Evolutionary conservation across 2,329 filamentous ascomycete species (phyloP), one percentile per base, ranked within the genome.

Genomic region (Clarireedia paspali): DNA sequence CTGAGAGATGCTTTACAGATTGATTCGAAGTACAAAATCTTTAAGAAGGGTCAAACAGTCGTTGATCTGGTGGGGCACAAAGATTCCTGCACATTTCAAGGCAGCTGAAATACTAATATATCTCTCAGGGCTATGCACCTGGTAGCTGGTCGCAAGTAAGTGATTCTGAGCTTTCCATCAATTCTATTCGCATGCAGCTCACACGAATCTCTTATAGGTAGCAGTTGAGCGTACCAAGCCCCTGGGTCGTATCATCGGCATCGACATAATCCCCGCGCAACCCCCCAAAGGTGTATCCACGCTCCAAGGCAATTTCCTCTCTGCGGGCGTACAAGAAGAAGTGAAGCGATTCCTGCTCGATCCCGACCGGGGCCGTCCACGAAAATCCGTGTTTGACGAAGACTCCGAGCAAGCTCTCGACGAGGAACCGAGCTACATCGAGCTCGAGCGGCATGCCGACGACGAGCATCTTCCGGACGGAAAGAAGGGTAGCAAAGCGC

Each of bases 221-320:
- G 94, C 94, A 17, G 75, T 88, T 36, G 87, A 89, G 59, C 81
- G 84, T 52, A 95, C 89, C 4, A 78, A 81, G 59, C 91, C 91
- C 0, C 73, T 80, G 47, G 91, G 91, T 7, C 82, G 87, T 45
- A 85, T 99, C 12, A 76, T 99, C 27, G 95, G 94, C 10, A 92
- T 99, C 66, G 94, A 99, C 70, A 81, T 99, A 51, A 90, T 99
- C 62, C 94, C 94, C 4, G 89, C 91, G 0, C 87, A 92, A 69
- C 92, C 95, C 5, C 94, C 94, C 0, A 84, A 81, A 66, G 94
- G 94, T 23, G 91, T 95, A n/a, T 91, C 89, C 27, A 90, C 90
- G 2, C 91, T 99, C 56, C 94, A 99, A 72, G 94, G 95, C 48
- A 89, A 99, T 70, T 97, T 99, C 63, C 76, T 97, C 42, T 87